These are phyloP conservation scores for Talaromyces sp. DNA, from an alignment of 2,329 filamentous ascomycete species.

Conservation along the genomic window DNA sequence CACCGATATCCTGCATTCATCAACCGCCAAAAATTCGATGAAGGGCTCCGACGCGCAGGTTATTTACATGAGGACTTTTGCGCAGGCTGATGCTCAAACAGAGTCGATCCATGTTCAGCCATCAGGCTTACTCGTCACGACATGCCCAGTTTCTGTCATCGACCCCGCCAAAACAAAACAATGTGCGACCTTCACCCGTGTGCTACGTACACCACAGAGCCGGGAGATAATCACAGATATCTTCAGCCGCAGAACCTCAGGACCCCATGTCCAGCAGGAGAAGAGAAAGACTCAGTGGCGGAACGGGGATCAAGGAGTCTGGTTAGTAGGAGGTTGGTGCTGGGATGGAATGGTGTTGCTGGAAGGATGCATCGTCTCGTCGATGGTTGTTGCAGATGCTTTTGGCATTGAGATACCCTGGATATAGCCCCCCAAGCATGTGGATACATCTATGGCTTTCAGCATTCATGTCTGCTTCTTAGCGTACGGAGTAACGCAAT, in stretches of 20 bases:
- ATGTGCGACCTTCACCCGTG: neutral
- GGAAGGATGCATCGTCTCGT: slow-evolving; percentile 59
- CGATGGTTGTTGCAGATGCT: slow-evolving; percentile 53
- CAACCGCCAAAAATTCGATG: neutral
- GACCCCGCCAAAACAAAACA: neutral
- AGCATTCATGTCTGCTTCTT: neutral
- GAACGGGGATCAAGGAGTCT: slow-evolving; percentile 55
- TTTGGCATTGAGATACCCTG: slow-evolving; percentile 42
- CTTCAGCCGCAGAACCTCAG: neutral
- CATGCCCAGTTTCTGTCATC: neutral
- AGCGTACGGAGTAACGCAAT: neutral
- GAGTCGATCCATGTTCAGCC: neutral
- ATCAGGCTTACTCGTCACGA: neutral
- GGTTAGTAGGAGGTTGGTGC: slow-evolving; percentile 59
- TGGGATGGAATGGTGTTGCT: slow-evolving; percentile 64
- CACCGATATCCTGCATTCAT: neutral
- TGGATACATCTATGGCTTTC: neutral
- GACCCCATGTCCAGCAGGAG: neutral
- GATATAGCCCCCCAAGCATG: neutral
- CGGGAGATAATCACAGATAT: neutral
- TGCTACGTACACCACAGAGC: neutral
- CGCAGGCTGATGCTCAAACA: neutral
- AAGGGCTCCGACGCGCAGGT: neutral
- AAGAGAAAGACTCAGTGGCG: slow-evolving; percentile 18
- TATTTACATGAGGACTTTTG: neutral